Evolutionary conservation across 768 basidiomycete species (phyloP), one percentile per base, ranked within the genome.

Genomic region (Pulveroboletus ravenelii): DNA sequence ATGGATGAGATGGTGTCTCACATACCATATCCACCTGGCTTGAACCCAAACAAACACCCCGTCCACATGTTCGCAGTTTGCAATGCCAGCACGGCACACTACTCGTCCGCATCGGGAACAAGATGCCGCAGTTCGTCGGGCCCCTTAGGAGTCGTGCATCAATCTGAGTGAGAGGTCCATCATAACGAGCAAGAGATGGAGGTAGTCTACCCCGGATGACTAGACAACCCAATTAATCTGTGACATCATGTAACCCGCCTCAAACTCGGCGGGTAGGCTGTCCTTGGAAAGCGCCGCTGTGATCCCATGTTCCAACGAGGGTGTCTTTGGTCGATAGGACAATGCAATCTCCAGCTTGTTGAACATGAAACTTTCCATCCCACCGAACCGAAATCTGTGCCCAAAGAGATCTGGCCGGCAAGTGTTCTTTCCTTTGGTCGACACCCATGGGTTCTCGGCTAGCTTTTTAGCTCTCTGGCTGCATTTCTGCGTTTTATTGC

Each of bases 201-300:
- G 84, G 64, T 99, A 98, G 67, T 98, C 96, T 39, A 98, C 95
- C 4, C 95, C 96, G 0, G 93, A 96, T 4, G 94, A 97, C 62
- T 98, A 95, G 6, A 98, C 96, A 42, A 94, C 96, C 96, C 96
- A 98, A 63, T 99, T 98, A 72, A 98, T 94, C 38, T 95, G 82
- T 6, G 93, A 96, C 0, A 95, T 87, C 78, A 98, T 86, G 67
- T 90, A 98, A 56, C 93, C 90, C 0, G 84, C 69, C 12, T 88
- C 90, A 53, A 92, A 90, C 50, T 78, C n/a, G n/a, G n/a, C n/a
- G 0, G 88, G 87, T 2, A 99, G 79, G 63, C 90, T 85, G 54
- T 88, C 84, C 70, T 90, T 94, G 27, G 87, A 87, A n/a, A 99
- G 76, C 0, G 95, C 95, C 44, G 87, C 80, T 1, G 96, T 98